These are phyloP conservation scores for Triticum turgidum DNA, from an alignment of 176 grass and related monocot genomes.

Conservation along the genomic window DNA sequence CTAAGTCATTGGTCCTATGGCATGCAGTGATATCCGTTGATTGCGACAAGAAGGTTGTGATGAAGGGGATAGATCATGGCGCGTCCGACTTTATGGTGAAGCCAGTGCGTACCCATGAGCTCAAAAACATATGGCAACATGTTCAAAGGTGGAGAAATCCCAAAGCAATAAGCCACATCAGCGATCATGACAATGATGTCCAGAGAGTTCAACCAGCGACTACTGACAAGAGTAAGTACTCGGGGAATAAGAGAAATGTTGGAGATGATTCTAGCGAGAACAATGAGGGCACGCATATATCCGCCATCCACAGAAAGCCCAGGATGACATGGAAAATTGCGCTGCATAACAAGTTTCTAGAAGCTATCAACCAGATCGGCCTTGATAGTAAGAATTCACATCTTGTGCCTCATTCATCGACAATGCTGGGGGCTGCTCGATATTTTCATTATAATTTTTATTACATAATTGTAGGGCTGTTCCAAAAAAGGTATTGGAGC, in stretches of 20 bases:
- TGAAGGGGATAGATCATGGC: slow-evolving; percentile 1
- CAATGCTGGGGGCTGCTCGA: background rate
- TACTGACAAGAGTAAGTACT: slow-evolving; percentile 17
- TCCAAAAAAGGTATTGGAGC: too few relatives aligned
- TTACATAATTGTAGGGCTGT: too few relatives aligned
- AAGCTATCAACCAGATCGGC: background rate
- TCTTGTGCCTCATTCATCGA: background rate
- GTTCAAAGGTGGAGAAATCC: background rate
- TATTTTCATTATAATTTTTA: background rate
- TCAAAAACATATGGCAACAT: background rate
- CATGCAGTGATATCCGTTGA: background rate
- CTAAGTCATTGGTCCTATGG: background rate
- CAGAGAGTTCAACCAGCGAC: background rate
- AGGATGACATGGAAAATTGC: background rate
- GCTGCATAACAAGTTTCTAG: background rate
- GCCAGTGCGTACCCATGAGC: background rate
- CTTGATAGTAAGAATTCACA: background rate
- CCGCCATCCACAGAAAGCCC: background rate
- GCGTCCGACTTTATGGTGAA: background rate
- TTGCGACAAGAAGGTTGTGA: background rate
- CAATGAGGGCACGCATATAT: background rate
- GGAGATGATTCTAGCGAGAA: slow-evolving; percentile 6
- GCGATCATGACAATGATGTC: background rate
- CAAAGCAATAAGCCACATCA: background rate
- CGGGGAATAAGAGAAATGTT: slow-evolving; percentile 30